These are phyloP conservation scores for Cryptosporidium canis DNA, from an alignment of 169 alveolate species.

Conservation along the genomic window DNA sequence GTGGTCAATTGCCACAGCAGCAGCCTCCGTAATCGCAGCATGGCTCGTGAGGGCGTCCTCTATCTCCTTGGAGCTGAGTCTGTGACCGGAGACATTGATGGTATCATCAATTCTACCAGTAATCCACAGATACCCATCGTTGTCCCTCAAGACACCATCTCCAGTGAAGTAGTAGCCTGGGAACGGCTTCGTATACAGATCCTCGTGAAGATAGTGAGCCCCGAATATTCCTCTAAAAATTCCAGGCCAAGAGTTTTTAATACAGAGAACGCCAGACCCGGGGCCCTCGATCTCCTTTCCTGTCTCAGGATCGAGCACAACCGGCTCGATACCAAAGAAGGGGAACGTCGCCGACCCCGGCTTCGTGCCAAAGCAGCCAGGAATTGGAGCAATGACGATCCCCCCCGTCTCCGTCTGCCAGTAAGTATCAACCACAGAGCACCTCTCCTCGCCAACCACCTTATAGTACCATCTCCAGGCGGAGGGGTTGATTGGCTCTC, in stretches of 20 bases:
- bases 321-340: conserved; percentile 88
- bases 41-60: conserved; percentile 92
- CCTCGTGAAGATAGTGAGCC: conserved; percentile 86
- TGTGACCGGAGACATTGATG: conserved; percentile 93
- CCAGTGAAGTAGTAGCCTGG: conserved; percentile 93
- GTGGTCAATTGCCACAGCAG: conserved; percentile 92
- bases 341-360: conserved; percentile 95
- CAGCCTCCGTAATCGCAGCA: conserved; percentile 88
- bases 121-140: conserved; percentile 94
- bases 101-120: conserved; percentile 97
- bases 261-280: conserved; percentile 86
- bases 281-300: conserved; percentile 85
- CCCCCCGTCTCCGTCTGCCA: conserved; percentile 99
- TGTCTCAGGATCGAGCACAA: conserved; percentile 85
- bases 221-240: conserved; percentile 88
- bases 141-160: conserved; percentile 95
- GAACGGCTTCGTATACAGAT: conserved; percentile 84
- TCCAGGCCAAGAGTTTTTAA: conserved; percentile 92
- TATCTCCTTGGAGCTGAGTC: conserved; percentile 93
- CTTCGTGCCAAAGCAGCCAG: conserved; percentile 87
- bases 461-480: conserved; percentile 95
- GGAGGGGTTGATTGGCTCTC: conserved; percentile 93
- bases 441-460: conserved; percentile 77
- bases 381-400: conserved; percentile 90
- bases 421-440: conserved; percentile 93